phyloP scores from a whole-genome alignment of 441 rosid species.

The Omphalea diandra region DNA sequence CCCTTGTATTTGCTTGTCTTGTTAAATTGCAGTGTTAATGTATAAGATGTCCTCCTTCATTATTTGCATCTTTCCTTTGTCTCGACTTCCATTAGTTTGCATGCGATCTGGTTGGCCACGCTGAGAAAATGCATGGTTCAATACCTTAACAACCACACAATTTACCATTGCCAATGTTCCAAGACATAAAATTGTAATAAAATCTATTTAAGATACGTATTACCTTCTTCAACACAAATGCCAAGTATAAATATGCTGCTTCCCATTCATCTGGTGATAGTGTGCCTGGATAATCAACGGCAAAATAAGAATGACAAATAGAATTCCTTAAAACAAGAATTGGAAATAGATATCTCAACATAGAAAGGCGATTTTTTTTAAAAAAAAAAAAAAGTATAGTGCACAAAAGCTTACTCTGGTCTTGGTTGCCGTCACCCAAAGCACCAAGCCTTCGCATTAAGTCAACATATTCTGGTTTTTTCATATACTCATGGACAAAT shows the following conservation, averaged over 20 bases:
- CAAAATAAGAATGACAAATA: not conserved
- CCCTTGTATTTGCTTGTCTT: constrained; percentile 6
- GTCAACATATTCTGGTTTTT: constrained; percentile 68
- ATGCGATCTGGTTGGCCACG: constrained; percentile 67
- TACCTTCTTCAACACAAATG: constrained; percentile 90
- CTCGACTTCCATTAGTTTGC: constrained; percentile 43
- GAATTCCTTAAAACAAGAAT: no score
- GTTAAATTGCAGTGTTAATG: constrained; percentile 37
- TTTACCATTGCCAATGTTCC: not conserved
- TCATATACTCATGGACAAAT: constrained; percentile 82
- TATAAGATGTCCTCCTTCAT: constrained; percentile 65
- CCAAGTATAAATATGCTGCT: constrained; percentile 78
- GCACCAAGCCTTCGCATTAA: constrained; percentile 96
- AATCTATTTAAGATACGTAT: no score
- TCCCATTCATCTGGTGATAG: constrained; percentile 97
- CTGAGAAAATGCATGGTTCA: constrained; percentile 34
- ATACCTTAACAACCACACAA: no score
- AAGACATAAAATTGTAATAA: no score
- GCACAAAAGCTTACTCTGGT: constrained; percentile 57
- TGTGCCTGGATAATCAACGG: constrained; percentile 49
- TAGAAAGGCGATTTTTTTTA: not conserved
- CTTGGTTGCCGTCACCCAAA: constrained; percentile 93
- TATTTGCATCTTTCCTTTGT: constrained; percentile 80
- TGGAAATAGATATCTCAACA: not conserved
- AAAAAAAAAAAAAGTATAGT: not conserved